A percentile compares a stretch with the other conserved stretches of the same genome.
Conservation (phyloP, 371 early-diverging fungal species). For the Saksenaea oblongispora region DNA sequence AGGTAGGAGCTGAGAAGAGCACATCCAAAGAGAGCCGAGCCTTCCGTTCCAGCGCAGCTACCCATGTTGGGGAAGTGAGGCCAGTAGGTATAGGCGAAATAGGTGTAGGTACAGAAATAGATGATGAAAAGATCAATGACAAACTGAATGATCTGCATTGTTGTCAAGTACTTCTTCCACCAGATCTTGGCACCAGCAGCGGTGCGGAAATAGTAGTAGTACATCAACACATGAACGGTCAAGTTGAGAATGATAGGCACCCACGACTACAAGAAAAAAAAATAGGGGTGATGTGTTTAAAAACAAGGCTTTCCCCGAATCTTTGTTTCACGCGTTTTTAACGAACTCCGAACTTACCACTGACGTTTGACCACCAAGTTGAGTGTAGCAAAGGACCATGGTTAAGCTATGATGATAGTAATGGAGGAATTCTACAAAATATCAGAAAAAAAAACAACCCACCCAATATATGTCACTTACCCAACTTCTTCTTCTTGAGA, state of each 20-base stretch:
- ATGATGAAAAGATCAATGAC: slow-evolving; percentile 79
- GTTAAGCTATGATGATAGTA: slow-evolving; percentile 92
- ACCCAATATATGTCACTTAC: slow-evolving; percentile 15
- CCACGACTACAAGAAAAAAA: slow-evolving; percentile 60
- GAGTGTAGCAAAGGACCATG: slow-evolving; percentile 84
- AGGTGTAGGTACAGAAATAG: slow-evolving; percentile 83
- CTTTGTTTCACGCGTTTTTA: slow-evolving; percentile 6
- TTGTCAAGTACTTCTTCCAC: slow-evolving; percentile 93
- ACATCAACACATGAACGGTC: slow-evolving; percentile 91
- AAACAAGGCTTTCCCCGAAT: slow-evolving; percentile 12
- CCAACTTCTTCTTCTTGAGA: slow-evolving; percentile 36
- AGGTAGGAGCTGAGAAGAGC: slow-evolving; percentile 82
- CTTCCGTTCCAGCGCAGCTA: slow-evolving; percentile 77
- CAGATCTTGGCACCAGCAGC: slow-evolving; percentile 83
- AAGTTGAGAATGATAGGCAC: slow-evolving; percentile 82
- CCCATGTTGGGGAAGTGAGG: slow-evolving; percentile 74
- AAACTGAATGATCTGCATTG: slow-evolving; percentile 89
- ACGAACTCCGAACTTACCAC: slow-evolving; percentile 61
- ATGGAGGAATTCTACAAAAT: slow-evolving; percentile 74
- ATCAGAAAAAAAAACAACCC: background rate
- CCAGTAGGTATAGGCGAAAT: slow-evolving; percentile 72
- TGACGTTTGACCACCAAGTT: slow-evolving; percentile 79
- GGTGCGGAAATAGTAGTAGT: slow-evolving; percentile 90
- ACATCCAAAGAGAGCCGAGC: slow-evolving; percentile 82
- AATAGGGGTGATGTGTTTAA: slow-evolving; percentile 21